These are phyloP conservation scores for Linnemannia exigua DNA, from an alignment of 192 early-diverging fungal species.

Conservation along the genomic window DNA sequence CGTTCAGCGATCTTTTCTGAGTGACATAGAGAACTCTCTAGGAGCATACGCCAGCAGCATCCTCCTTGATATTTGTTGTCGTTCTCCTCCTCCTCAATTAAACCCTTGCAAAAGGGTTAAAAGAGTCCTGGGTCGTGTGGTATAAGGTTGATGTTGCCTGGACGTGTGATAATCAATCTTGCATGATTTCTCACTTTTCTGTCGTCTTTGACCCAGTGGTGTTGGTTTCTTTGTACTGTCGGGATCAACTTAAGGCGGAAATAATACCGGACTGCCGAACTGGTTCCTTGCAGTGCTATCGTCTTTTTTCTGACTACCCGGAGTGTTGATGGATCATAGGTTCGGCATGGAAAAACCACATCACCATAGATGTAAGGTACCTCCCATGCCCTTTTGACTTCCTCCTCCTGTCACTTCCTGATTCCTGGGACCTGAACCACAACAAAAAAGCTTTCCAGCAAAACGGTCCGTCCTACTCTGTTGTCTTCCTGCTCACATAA, in stretches of 20 bases:
- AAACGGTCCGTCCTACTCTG: no score
- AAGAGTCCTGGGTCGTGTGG: neutral
- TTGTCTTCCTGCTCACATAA: neutral
- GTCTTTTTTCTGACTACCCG: neutral
- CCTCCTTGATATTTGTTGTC: no score
- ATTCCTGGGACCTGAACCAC: neutral
- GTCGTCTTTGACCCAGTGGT: no score
- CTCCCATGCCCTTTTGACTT: neutral
- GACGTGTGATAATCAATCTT: neutral
- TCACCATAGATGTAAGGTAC: neutral
- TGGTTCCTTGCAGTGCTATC: no score
- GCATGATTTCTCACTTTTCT: neutral
- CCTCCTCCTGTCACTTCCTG: neutral
- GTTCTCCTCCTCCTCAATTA: neutral
- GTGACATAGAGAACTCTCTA: no score
- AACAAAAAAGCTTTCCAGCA: neutral
- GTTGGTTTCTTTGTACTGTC: neutral
- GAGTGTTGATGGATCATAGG: neutral
- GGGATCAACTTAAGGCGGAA: neutral
- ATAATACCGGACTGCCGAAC: neutral
- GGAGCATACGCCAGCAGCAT: no score
- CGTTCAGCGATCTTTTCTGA: no score
- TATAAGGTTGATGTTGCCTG: neutral
- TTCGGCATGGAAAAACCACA: constrained; percentile 15
- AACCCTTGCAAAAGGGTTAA: neutral